Evolutionary conservation across 75 land plant genomes (phyloP).

Genomic region (Chamaecyparis obtusa): DNA sequence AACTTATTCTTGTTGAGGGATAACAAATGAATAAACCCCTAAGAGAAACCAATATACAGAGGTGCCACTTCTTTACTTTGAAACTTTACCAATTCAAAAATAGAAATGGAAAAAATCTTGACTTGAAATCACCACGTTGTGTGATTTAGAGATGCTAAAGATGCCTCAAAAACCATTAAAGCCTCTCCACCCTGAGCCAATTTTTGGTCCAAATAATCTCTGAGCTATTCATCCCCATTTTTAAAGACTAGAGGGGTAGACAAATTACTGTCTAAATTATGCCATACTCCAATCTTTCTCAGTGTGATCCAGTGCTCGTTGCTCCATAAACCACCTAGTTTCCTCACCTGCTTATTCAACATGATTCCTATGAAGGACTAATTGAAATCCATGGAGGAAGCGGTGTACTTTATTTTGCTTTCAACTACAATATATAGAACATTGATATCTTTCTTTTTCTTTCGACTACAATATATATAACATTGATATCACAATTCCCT

Average conservation of each 20-base stretch:
- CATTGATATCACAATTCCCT: slow-evolving; percentile 95
- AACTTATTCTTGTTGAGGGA: too few relatives aligned
- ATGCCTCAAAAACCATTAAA: slow-evolving; percentile 44
- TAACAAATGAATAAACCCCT: too few relatives aligned
- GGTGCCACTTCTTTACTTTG: too few relatives aligned
- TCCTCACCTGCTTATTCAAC: slow-evolving; percentile 53
- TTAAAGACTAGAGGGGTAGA: slow-evolving; percentile 38
- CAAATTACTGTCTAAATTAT: slow-evolving; percentile 87
- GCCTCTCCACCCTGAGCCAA: slow-evolving; percentile 53
- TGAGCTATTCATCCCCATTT: slow-evolving; percentile 35
- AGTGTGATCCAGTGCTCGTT: slow-evolving; percentile 81
- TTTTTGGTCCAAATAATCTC: slow-evolving; percentile 37
- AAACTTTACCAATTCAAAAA: not conserved
- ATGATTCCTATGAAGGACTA: slow-evolving; percentile 58
- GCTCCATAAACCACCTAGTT: slow-evolving; percentile 69
- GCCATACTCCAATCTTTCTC: slow-evolving; percentile 70
- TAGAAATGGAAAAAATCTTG: not conserved
- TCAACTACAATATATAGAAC: slow-evolving; percentile 70
- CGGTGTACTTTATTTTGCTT: slow-evolving; percentile 48
- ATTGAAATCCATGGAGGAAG: slow-evolving; percentile 40
- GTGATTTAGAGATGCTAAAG: not conserved
- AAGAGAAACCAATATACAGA: too few relatives aligned
- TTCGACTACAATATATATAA: too few relatives aligned
- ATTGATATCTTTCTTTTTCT: too few relatives aligned
- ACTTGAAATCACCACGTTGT: not conserved